Conservation (phyloP, 495 filamentous ascomycete species). For the Aspergillus haitiensis region DNA sequence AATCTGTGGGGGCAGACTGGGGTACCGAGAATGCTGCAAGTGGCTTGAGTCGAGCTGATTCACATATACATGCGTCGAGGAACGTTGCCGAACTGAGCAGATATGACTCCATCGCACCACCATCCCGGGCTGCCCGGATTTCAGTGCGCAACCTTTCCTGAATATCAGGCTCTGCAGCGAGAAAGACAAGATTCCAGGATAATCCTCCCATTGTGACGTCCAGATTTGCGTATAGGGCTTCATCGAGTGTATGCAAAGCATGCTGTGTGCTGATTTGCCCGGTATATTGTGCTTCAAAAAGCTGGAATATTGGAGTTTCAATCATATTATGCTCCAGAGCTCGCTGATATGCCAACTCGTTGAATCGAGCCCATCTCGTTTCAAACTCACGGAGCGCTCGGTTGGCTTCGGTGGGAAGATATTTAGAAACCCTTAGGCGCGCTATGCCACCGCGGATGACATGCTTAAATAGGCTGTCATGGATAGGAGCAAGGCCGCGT, state of each 20-base stretch:
- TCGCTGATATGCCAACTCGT: conserved; percentile 14
- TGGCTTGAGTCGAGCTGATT: conserved; percentile 38
- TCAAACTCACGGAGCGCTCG: conserved; percentile 24
- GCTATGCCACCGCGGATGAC: conserved; percentile 33
- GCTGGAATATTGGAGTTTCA: conserved; percentile 18
- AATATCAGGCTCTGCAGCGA: conserved; percentile 33
- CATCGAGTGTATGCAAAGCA: conserved; percentile 43
- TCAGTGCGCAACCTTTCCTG: conserved; percentile 33
- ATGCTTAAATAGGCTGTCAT: conserved; percentile 30
- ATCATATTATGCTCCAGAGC: conserved; percentile 2
- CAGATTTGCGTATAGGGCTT: conserved; percentile 48
- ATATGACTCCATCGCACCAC: conserved; percentile 19
- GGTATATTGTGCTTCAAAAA: conserved; percentile 24
- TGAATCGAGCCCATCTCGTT: conserved; percentile 25
- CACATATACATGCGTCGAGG: conserved; percentile 32
- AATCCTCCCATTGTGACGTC: conserved; percentile 44
- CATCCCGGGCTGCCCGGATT: conserved; percentile 8
- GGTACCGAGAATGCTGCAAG: conserved; percentile 39
- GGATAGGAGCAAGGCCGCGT: conserved; percentile 18
- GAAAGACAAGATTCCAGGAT: conserved; percentile 41
- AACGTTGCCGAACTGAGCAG: conserved; percentile 24
- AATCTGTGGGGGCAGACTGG: conserved; percentile 34
- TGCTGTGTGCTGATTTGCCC: conserved; percentile 27
- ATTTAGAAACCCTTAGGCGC: conserved; percentile 19
- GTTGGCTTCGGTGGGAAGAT: conserved; percentile 27